Evolutionary conservation across 2,329 filamentous ascomycete species (phyloP).

Genomic region (Aureobasidium mangrovei): DNA sequence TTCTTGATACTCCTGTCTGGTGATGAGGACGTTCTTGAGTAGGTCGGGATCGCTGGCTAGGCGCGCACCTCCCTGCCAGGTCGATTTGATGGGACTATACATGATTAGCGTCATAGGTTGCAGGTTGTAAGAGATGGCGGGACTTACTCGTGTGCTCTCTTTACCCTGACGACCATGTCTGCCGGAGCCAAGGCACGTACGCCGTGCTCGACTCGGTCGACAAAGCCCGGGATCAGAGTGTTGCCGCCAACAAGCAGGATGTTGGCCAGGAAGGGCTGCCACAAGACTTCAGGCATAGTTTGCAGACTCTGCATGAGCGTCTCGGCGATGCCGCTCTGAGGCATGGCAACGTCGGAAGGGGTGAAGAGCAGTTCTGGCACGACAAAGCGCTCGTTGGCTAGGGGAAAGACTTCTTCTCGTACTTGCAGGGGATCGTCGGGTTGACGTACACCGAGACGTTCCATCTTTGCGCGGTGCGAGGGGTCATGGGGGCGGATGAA

Average conservation of each 20-base stretch:
- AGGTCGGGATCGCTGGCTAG: constrained; percentile 60
- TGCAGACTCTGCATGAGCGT: constrained; percentile 72
- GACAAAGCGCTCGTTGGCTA: constrained; percentile 85
- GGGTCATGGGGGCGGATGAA: constrained; percentile 71
- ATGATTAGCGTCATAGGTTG: too few species aligned
- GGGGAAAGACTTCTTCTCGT: constrained; percentile 69
- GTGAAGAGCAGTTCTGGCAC: constrained; percentile 86
- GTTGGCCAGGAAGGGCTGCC: constrained; percentile 77
- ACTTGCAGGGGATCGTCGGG: constrained; percentile 27
- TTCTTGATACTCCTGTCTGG: constrained; percentile 84
- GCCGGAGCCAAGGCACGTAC: constrained; percentile 37
- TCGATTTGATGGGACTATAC: constrained; percentile 57
- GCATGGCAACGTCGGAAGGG: constrained; percentile 75
- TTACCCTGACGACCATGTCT: constrained; percentile 69
- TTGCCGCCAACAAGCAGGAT: constrained; percentile 85
- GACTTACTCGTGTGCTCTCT: constrained; percentile 48
- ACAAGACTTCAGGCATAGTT: constrained; percentile 68
- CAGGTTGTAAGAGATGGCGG: too few species aligned
- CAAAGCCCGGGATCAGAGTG: constrained; percentile 68
- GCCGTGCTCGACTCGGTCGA: constrained; percentile 54
- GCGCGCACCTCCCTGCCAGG: constrained; percentile 77
- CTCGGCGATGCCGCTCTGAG: constrained; percentile 72
- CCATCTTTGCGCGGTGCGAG: constrained; percentile 45
- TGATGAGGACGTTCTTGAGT: constrained; percentile 62
- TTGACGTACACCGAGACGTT: constrained; percentile 34